Base-by-base conservation (phyloP, 345 rosid genomes). In the Psidium friedrichsthalianum region DNA sequence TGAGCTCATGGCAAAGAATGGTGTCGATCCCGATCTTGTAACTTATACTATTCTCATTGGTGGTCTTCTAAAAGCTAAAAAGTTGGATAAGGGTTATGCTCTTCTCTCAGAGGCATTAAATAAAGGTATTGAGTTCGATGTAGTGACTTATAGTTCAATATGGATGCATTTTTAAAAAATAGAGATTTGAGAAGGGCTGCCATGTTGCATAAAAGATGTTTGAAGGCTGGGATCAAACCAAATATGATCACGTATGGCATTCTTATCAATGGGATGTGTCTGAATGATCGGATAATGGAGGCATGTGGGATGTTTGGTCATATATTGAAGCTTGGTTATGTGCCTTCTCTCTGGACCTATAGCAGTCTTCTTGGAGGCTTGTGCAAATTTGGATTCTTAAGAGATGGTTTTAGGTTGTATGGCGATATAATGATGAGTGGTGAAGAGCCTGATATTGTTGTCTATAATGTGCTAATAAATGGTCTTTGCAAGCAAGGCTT, bases 401-500 rank as follows among this genome's bases (percentile, higher is more conserved):
- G 88, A 82, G 91, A 90, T 81, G 91, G 92, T 1, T 87, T 92
- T 82, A 52, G n/a, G 83, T 57, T 91, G 29, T 92, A 87, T 42
- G 85, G 83, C 15, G 86, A 86, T 90, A 88, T 92, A 89, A 61
- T 86, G 49, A 88, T 87, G 83, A 84, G 47, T 74, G 89, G 91
- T 8, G 54, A 56, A 84, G 61, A 32, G 82, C 90, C 90, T 56
- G 93, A 93, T 87, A 84, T 55, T 27, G 15, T 91, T 83, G 78
- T 90, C n/a, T 89, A 82, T 86, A 87, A 88, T 51, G 89, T 88
- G 86, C 86, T 92, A 85, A 84, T 90, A 21, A 88, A 91, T 84
- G 93, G 94, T 59, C 89, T 93, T 78, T 93, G 93, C 69, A 93
- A 89, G 86, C 87, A 89, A 87, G 93, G 94, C 84, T 85, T 83